Conservation (phyloP, 1,139 yeast species). For the Debaryomyces sp. region DNA sequence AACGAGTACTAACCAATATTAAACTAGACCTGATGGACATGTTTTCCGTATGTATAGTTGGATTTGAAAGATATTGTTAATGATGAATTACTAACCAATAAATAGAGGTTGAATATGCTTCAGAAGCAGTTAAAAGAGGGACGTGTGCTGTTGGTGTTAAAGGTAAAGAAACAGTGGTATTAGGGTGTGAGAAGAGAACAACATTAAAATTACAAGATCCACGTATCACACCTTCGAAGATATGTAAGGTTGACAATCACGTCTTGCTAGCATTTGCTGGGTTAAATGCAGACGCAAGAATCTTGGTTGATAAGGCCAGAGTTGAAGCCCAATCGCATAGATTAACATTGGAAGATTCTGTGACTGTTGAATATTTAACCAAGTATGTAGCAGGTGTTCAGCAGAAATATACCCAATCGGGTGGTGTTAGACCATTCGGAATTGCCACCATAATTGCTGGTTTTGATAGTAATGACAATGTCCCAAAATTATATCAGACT, state of each 20-base stretch:
- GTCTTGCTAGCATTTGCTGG: constrained; percentile 96
- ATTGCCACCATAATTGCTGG: constrained; percentile 95
- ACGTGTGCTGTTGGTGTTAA: constrained; percentile 98
- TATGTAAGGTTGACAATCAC: constrained; percentile 89
- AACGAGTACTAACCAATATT: constrained; percentile 21
- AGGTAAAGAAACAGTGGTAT: constrained; percentile 84
- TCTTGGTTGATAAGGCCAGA: constrained; percentile 91
- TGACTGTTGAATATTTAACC: constrained; percentile 87
- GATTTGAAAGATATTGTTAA: not conserved
- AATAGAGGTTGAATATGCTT: constrained; percentile 90
- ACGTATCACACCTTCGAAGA: constrained; percentile 92
- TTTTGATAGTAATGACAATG: constrained; percentile 80
- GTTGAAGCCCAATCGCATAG: constrained; percentile 97
- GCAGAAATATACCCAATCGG: constrained; percentile 96
- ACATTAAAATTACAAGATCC: constrained; percentile 95
- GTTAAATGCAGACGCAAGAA: constrained; percentile 95
- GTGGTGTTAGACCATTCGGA: constrained; percentile 96
- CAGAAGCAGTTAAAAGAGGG: constrained; percentile 97
- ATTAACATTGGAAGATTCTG: constrained; percentile 92
- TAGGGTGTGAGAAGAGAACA: constrained; percentile 96
- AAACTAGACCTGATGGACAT: constrained; percentile 93
- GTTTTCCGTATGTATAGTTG: constrained; percentile 72
- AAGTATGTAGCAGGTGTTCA: constrained; percentile 96
- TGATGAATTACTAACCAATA: constrained; percentile 28
- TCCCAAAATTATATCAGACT: constrained; percentile 87